These are phyloP conservation scores for Phytopythium cucurbitacearum DNA, from an alignment of 352 stramenopile genomes.

Conservation along the genomic window DNA sequence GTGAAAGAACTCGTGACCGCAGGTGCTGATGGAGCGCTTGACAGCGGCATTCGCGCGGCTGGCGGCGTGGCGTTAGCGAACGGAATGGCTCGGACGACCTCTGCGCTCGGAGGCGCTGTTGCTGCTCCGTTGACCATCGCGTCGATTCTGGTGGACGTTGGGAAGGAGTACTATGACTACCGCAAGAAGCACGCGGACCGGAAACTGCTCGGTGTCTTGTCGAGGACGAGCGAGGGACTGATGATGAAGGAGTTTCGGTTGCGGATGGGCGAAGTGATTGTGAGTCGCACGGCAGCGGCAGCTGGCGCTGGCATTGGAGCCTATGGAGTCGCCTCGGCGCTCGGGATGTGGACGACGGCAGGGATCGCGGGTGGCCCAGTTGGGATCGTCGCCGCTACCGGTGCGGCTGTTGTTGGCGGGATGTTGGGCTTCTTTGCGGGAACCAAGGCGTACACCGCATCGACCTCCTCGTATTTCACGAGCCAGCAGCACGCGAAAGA, in stretches of 20 bases:
- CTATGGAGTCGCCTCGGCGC: conserved; percentile 61
- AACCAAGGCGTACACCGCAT: conserved; percentile 63
- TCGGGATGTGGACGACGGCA: conserved; percentile 75
- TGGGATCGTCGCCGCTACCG: conserved; percentile 68
- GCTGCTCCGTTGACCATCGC: conserved; percentile 72
- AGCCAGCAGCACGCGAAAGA: conserved; percentile 69
- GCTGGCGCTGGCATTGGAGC: conserved; percentile 68
- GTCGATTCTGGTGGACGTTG: conserved; percentile 83
- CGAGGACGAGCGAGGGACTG: conserved; percentile 60
- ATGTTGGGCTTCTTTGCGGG: conserved; percentile 80
- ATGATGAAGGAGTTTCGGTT: conserved; percentile 76
- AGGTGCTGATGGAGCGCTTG: conserved; percentile 59
- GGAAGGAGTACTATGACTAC: conserved; percentile 83
- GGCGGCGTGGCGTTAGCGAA: conserved; percentile 67
- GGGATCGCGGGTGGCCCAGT: conserved; percentile 64
- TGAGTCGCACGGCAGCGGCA: conserved; percentile 61
- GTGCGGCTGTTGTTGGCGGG: conserved; percentile 68
- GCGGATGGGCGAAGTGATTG: conserved; percentile 72
- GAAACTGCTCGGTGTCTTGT: conserved; percentile 60
- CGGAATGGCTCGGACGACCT: conserved; percentile 48
- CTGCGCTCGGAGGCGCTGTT: conserved; percentile 30
- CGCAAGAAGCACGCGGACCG: conserved; percentile 65
- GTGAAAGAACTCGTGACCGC: conserved; percentile 52
- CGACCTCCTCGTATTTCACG: conserved; percentile 70
- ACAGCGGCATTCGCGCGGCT: conserved; percentile 69